Evolutionary conservation across 2,329 filamentous ascomycete genomes (phyloP).

Genomic region (Cladophialophora immunda): DNA sequence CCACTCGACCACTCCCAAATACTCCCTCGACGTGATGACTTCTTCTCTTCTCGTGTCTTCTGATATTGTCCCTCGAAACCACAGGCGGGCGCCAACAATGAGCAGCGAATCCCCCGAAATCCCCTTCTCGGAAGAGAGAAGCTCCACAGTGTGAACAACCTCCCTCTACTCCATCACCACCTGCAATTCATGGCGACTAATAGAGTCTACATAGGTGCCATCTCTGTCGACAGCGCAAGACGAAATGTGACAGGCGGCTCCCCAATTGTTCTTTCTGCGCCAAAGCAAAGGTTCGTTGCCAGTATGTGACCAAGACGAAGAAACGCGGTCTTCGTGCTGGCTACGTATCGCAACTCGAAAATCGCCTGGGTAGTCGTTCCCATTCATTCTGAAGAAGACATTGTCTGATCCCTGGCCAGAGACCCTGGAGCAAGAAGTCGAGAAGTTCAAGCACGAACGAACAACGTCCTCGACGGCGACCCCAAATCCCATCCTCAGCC

Average conservation of each 20-base stretch:
- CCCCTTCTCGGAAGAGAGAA: constrained; percentile 27
- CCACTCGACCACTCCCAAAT: background rate
- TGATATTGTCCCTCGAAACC: background rate
- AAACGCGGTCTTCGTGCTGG: constrained; percentile 47
- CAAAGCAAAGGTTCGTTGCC: constrained; percentile 40
- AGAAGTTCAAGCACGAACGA: constrained; percentile 33
- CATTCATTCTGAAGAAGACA: background rate
- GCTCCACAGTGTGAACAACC: constrained; percentile 32
- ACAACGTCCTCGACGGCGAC: constrained; percentile 13
- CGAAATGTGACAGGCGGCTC: constrained; percentile 42
- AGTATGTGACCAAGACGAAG: constrained; percentile 40
- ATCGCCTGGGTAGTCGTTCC: constrained; percentile 45
- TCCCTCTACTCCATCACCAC: background rate
- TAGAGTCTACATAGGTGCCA: constrained; percentile 28
- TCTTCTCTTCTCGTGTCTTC: background rate
- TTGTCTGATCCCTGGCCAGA: constrained; percentile 26
- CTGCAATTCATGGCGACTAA: background rate
- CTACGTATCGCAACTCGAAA: constrained; percentile 51
- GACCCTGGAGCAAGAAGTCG: constrained; percentile 39
- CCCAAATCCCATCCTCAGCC: constrained; percentile 8
- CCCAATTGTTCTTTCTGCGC: constrained; percentile 44
- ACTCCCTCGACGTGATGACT: background rate
- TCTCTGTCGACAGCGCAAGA: constrained; percentile 44
- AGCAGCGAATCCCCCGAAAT: constrained; percentile 24
- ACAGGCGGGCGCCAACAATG: constrained; percentile 10